phyloP scores from a whole-genome alignment of 1,284 basidiomycete species.

The Lentinus polychrous region DNA sequence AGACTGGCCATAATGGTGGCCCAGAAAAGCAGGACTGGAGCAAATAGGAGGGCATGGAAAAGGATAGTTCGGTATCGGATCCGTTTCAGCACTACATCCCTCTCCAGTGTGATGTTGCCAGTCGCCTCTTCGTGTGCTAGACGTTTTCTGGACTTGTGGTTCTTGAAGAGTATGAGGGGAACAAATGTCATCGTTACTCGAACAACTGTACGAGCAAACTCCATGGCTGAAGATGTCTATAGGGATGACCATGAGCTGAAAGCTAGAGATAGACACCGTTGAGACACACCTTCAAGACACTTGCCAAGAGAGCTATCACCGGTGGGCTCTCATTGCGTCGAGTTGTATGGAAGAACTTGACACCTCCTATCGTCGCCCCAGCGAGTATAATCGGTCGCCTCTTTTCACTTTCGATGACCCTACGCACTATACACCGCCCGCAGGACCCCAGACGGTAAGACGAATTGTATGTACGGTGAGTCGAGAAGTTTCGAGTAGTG shows the following conservation, averaged over 20 bases:
- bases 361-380: conserved; percentile 1
- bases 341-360: conserved; percentile 36
- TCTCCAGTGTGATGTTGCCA: conserved; percentile 41
- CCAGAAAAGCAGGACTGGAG: conserved; percentile 68
- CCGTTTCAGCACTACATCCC: conserved; percentile 35
- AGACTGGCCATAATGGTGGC: conserved; percentile 70
- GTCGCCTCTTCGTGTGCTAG: conserved; percentile 45
- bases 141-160: conserved; percentile 40
- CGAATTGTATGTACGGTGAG: not conserved
- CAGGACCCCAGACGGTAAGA: not conserved
- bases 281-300: conserved; percentile 41
- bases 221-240: conserved; percentile 48
- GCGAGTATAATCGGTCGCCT: conserved; percentile 5
- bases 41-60: conserved; percentile 54
- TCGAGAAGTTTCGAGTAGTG: not conserved
- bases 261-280: conserved; percentile 9
- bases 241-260: not conserved
- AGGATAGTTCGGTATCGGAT: conserved; percentile 43
- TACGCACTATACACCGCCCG: not conserved
- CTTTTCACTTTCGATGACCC: conserved; percentile 9
- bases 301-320: conserved; percentile 32
- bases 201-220: conserved; percentile 55
- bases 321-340: conserved; percentile 26
- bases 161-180: conserved; percentile 56
- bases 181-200: conserved; percentile 69